Base-by-base conservation (phyloP, 345 rosid genomes). In the Aquilaria malaccensis region DNA sequence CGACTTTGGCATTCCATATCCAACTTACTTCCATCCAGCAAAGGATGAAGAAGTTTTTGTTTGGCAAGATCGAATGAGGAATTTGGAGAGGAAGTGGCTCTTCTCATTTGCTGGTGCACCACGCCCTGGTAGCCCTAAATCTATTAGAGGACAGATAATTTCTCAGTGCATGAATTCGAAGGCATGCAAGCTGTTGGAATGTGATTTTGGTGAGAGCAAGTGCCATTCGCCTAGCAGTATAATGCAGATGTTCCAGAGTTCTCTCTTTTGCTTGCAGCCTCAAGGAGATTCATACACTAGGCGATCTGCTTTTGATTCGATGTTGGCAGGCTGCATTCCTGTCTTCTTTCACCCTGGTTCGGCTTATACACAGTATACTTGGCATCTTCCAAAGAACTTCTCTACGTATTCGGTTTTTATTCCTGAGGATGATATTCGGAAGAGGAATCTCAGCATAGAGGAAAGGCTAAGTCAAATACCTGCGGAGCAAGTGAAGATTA, bases 61-160 rank as follows among this genome's bases (percentile, higher is more conserved):
- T 43, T 92, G 96, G 98, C 95, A 87, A 74, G 84, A 79, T 33
- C 72, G 91, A 73, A 87, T 89, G 98, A 75, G 91, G 59, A 88
- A 80, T 13, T 73, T 85, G 65, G 85, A 86, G 68, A 77, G 96
- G 80, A 92, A 89, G 56, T 92, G 90, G 90, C 87, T 89, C 15
- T 89, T 92, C 82, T 92, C 96, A 9, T 92, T 92, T 67, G 98
- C 96, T 0, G 98, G 98, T 55, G 96, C 96, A 0, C 98, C 98
- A 2, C 86, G 96, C 11, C 85, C 96, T 0, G 87, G 67, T 45
- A 86, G 85, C 60, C 75, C 84, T 0, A 82, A 85, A 57, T 92
- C 96, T 31, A 92, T 92, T 61, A 77, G 95, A 69, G 96, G 90
- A 33, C 90, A 80, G 85, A 80, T 92, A 72, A 88, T 91, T 5